Base-by-base conservation (phyloP, 305 asterid species). In the Stenogyne calaminthoides region DNA sequence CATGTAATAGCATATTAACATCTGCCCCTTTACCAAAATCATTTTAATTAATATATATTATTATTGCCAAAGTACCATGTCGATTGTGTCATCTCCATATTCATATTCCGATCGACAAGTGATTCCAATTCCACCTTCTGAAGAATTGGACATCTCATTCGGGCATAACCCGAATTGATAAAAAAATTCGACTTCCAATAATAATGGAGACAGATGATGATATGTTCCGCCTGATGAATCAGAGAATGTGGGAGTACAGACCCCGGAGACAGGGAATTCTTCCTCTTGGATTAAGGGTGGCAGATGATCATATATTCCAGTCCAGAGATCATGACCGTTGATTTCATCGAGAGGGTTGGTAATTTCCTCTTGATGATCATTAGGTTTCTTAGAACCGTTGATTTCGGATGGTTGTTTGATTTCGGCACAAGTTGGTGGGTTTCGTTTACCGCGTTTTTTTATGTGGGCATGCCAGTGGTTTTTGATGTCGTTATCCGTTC, bases 401-500 rank as follows among this genome's bases (percentile, higher is more conserved):
- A 1, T 3, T 32, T 56, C 56, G 0, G 34, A 69, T 10, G 47
- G 29, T 10, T 16, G 27, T 46, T 10, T 3, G 49, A 25, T 22
- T 46, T 19, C 6, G 20, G 34, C 34, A 1, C 6, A 2, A 8
- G 8, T 56, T 3, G 2, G 4, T 18, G 25, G 3, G 2, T 16
- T 5, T 22, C 29, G 29, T 2, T 25, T 25, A 25, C 29, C 29
- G 2, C 8, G 46, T 67, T 78, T 81, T 70, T 75, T 52, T 8
- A 87, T 69, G 69, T 72, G 84, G 15, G 86, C 72, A 56, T 85
- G 88, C 89, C 88, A 89, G 14, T 74, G 77, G 4, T 89, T 89
- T 74, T 89, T 89, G 47, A 87, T 73, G 15, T 89, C 92, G 18
- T 87, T 87, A 55, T 88, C 95, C 0, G 86, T 80, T 76, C 92